phyloP scores from a whole-genome alignment of 2,329 filamentous ascomycete genomes.

The Beauveria caledonica region DNA sequence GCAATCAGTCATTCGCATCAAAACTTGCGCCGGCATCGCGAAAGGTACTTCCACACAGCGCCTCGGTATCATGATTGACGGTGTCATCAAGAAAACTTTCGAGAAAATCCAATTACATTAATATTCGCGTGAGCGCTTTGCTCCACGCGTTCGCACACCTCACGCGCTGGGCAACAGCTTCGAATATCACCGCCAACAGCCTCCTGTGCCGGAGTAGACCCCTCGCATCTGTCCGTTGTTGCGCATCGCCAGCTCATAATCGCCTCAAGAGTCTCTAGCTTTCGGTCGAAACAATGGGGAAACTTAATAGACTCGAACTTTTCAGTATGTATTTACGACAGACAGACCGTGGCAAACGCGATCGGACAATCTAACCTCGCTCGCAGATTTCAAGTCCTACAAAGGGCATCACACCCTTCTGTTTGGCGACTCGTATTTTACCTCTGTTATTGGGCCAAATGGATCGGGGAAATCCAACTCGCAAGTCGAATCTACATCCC shows the following conservation, averaged over 20 bases:
- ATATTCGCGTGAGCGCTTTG: not conserved
- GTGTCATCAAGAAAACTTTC: not conserved
- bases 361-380: conserved; percentile 3
- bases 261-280: not conserved
- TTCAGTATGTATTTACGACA: conserved; percentile 57
- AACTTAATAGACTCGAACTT: conserved; percentile 88
- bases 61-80: conserved; percentile 49
- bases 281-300: conserved; percentile 65
- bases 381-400: conserved; percentile 94
- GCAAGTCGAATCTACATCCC: conserved; percentile 40
- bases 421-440: conserved; percentile 97
- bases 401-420: conserved; percentile 91
- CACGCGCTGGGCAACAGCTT: not conserved
- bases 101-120: not conserved
- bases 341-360: not conserved
- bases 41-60: not conserved
- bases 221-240: not conserved
- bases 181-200: not conserved
- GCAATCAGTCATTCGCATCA: not conserved
- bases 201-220: not conserved
- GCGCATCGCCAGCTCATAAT: not conserved
- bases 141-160: not conserved
- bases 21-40: not conserved
- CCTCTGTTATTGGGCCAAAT: conserved; percentile 98
- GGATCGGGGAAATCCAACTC: conserved; percentile 98